Conservation (phyloP, 23 red algal species). For the Gracilaria domingensis region DNA sequence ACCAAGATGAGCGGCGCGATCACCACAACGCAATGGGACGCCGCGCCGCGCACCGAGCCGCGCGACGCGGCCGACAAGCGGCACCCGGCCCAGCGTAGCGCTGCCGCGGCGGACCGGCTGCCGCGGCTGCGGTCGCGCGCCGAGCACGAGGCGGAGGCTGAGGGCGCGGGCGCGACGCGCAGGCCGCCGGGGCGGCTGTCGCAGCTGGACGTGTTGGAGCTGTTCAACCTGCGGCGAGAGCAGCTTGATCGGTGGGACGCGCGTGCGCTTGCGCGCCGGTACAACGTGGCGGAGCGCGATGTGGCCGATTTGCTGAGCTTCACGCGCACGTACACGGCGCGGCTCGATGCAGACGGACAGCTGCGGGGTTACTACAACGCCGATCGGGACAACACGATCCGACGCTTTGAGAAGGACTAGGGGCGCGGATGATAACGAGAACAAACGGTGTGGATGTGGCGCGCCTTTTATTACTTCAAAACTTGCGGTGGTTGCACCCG, state of each 20-base stretch:
- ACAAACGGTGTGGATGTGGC: no score
- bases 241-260: slow-evolving; percentile 1
- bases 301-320: slow-evolving; percentile 34
- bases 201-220: slow-evolving; percentile 22
- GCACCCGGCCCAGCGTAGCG: slow-evolving; percentile 44
- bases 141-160: background rate
- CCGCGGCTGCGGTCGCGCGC: background rate
- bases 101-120: background rate
- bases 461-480: no score
- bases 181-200: slow-evolving; percentile 10
- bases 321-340: slow-evolving; percentile 41
- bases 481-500: no score
- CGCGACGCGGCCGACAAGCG: background rate
- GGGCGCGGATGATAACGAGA: no score
- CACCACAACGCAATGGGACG: slow-evolving; percentile 18
- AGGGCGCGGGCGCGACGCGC: no score
- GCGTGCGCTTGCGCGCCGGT: background rate
- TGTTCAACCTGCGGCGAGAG: slow-evolving; percentile 46
- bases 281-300: slow-evolving; percentile 8
- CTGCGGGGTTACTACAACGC: slow-evolving; percentile 44
- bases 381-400: slow-evolving; percentile 23
- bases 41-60: background rate
- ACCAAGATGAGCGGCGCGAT: slow-evolving; percentile 37
- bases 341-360: slow-evolving; percentile 23
- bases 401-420: slow-evolving; percentile 52